These are phyloP conservation scores for Paramecium biaurelia DNA, from an alignment of 73 alveolate species.

Conservation along the genomic window DNA sequence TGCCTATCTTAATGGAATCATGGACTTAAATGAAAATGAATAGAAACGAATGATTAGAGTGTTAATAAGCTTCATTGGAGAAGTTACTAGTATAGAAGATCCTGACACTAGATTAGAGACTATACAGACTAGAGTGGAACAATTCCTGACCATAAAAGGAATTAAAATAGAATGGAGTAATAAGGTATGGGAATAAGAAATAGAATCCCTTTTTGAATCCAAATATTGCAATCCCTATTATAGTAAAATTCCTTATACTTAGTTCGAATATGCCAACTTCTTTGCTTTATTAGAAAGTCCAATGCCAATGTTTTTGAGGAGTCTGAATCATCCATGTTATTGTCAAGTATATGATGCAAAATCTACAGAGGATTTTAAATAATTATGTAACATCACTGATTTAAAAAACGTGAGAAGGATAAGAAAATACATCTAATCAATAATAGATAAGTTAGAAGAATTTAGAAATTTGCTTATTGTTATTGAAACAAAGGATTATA, in stretches of 20 bases:
- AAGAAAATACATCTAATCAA: not conserved
- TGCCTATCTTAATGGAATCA: not conserved
- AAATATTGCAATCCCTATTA: not conserved
- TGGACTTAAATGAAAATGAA: not conserved
- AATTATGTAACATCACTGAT: not conserved
- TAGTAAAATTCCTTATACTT: not conserved
- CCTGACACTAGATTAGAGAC: not conserved
- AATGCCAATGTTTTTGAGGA: not conserved
- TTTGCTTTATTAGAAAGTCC: not conserved
- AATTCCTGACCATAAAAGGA: not conserved
- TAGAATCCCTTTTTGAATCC: constrained; percentile 11
- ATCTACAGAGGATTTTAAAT: not conserved
- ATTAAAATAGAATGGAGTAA: not conserved
- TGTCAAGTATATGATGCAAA: not conserved
- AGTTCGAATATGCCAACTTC: not conserved
- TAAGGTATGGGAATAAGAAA: not conserved
- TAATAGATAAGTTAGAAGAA: not conserved
- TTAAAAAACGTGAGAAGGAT: not conserved
- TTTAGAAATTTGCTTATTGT: not conserved
- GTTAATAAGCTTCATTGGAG: not conserved
- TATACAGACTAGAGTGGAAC: not conserved
- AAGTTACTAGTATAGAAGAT: not conserved
- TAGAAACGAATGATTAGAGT: not conserved
- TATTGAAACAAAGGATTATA: not conserved
- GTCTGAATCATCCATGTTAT: not conserved